Percentiles rank a stretch among this genome's conserved stretches.
These are phyloP conservation scores for Sergeia podlipaevii DNA, from an alignment of 208 protist species.

Conservation along the genomic window DNA sequence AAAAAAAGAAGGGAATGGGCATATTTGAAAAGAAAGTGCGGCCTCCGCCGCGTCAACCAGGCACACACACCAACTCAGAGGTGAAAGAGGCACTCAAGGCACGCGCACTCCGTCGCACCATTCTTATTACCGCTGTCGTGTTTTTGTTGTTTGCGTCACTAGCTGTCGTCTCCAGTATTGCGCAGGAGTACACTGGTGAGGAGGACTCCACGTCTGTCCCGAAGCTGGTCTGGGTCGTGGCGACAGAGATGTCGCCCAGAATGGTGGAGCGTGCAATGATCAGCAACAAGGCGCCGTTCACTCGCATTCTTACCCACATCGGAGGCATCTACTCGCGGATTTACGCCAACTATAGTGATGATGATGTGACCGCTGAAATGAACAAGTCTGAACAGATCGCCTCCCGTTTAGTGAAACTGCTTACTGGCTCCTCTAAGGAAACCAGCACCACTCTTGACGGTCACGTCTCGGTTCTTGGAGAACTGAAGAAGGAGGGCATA, in stretches of 20 bases:
- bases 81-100: conserved; percentile 67
- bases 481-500: conserved; percentile 30
- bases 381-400: conserved; percentile 6
- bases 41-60: conserved; percentile 41
- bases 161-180: conserved; percentile 54
- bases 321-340: conserved; percentile 33
- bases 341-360: not conserved
- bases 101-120: conserved; percentile 49
- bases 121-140: conserved; percentile 57
- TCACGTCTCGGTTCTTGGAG: conserved; percentile 34
- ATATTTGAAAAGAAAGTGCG: conserved; percentile 24
- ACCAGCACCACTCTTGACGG: conserved; percentile 24
- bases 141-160: conserved; percentile 58
- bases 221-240: conserved; percentile 50
- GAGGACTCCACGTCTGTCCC: conserved; percentile 14
- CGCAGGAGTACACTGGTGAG: conserved; percentile 23
- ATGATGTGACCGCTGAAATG: not conserved
- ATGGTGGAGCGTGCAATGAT: conserved; percentile 28
- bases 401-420: conserved; percentile 55
- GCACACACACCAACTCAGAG: conserved; percentile 65
- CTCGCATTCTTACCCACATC: conserved; percentile 27
- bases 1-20: conserved; percentile 5
- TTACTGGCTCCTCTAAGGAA: conserved; percentile 36
- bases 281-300: conserved; percentile 70
- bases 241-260: conserved; percentile 23